Evolutionary conservation across 805 yeast species (phyloP).

Genomic region (Cyberlindnera subsufficiens): DNA sequence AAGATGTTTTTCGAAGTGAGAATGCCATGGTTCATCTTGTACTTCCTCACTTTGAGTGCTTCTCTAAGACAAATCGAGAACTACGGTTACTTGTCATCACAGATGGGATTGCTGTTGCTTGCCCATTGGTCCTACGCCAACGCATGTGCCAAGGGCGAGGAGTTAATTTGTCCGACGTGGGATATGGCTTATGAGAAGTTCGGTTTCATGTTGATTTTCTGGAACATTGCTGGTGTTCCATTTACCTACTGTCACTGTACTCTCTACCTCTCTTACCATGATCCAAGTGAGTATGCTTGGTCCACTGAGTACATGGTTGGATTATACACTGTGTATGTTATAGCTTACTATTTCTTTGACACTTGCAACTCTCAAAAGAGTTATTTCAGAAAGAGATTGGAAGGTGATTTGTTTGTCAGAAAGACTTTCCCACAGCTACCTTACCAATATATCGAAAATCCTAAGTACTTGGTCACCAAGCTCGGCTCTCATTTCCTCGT

Average conservation of each 20-base stretch:
- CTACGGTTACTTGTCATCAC: constrained; percentile 76
- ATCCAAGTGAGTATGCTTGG: constrained; percentile 80
- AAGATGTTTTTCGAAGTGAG: constrained; percentile 98
- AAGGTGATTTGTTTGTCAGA: constrained; percentile 73
- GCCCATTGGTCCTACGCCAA: constrained; percentile 96
- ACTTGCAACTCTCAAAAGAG: constrained; percentile 94
- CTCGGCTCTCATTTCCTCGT: constrained; percentile 80
- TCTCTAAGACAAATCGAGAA: constrained; percentile 73
- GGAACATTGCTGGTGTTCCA: constrained; percentile 99
- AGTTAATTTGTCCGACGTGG: constrained; percentile 96
- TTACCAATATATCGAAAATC: constrained; percentile 73
- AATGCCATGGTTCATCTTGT: constrained; percentile 91
- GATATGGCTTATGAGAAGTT: constrained; percentile 99
- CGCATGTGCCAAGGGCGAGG: constrained; percentile 97
- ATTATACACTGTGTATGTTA: constrained; percentile 50
- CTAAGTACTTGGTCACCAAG: constrained; percentile 76
- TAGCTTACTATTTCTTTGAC: constrained; percentile 89
- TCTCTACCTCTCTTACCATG: constrained; percentile 72
- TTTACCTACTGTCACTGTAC: constrained; percentile 96
- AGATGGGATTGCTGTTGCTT: constrained; percentile 61
- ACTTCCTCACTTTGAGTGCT: constrained; percentile 69
- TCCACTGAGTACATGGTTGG: constrained; percentile 51
- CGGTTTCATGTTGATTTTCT: constrained; percentile 97
- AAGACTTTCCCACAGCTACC: constrained; percentile 94
- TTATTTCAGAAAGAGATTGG: constrained; percentile 75